phyloP scores from a whole-genome alignment of 768 basidiomycete species.

The Lactifluus subvellereus region DNA sequence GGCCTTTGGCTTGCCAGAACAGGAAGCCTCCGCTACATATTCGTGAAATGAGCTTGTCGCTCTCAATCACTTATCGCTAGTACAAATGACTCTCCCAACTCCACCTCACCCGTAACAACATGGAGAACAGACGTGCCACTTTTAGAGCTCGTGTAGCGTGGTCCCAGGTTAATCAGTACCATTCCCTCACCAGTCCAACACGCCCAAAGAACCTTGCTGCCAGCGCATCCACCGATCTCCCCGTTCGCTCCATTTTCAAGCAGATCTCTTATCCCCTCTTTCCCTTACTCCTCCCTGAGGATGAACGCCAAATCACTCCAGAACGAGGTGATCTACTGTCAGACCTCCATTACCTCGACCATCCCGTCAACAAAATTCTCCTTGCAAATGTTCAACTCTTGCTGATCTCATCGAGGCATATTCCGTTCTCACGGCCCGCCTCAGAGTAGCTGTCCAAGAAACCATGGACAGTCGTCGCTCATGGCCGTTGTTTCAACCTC shows the following conservation, averaged over 20 bases:
- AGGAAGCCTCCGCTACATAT: no score
- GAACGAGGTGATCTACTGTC: constrained; percentile 65
- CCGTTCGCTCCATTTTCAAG: constrained; percentile 69
- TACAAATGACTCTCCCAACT: constrained; percentile 47
- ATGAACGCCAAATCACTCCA: constrained; percentile 62
- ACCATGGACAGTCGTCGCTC: constrained; percentile 52
- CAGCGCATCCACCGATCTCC: constrained; percentile 39
- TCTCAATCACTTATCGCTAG: no score
- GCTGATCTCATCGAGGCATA: constrained; percentile 69
- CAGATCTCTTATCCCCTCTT: constrained; percentile 35
- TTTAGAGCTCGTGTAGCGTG: constrained; percentile 41
- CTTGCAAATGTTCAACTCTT: constrained; percentile 40
- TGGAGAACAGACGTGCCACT: constrained; percentile 38
- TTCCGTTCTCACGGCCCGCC: constrained; percentile 58
- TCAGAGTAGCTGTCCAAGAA: constrained; percentile 42
- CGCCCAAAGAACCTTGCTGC: constrained; percentile 2
- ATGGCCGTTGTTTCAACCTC: constrained; percentile 68
- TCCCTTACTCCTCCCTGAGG: constrained; percentile 36
- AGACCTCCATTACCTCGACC: constrained; percentile 57
- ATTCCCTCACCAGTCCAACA: constrained; percentile 34
- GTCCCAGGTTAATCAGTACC: constrained; percentile 48
- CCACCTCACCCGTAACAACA: constrained; percentile 57
- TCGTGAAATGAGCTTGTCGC: no score
- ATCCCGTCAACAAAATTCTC: constrained; percentile 59
- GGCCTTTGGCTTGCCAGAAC: no score